These are phyloP conservation scores for Verticillium tricorpus DNA, from an alignment of 2,329 filamentous ascomycete genomes.

Conservation along the genomic window DNA sequence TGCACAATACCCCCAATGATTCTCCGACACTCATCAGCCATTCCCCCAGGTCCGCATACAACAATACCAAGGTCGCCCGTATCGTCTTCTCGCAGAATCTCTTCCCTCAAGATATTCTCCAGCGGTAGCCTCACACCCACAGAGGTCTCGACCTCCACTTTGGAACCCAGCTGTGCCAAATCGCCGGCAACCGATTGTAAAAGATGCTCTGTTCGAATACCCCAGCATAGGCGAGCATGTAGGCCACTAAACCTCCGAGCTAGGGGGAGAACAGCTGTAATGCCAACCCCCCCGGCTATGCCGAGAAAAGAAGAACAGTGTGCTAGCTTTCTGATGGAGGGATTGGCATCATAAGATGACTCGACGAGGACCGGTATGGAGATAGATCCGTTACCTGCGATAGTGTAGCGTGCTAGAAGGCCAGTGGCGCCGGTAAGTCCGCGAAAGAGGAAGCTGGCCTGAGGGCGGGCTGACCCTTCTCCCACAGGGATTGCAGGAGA, in stretches of 20 bases:
- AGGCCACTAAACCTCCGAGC: constrained; percentile 11
- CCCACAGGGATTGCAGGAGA: no score
- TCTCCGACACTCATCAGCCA: constrained; percentile 23
- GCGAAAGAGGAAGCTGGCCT: constrained; percentile 18
- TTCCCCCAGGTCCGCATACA: constrained; percentile 22
- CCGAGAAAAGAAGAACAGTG: constrained; percentile 20
- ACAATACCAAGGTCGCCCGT: constrained; percentile 18
- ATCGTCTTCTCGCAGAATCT: constrained; percentile 11
- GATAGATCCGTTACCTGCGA: constrained; percentile 1
- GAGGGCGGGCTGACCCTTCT: not conserved
- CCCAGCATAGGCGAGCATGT: constrained; percentile 19
- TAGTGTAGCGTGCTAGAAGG: constrained; percentile 8
- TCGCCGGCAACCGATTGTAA: constrained; percentile 11
- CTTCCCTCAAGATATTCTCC: constrained; percentile 14
- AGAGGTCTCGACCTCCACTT: constrained; percentile 15
- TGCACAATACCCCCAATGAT: constrained; percentile 15
- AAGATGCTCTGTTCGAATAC: constrained; percentile 15
- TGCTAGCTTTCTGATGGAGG: constrained; percentile 11
- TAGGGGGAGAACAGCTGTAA: constrained; percentile 24
- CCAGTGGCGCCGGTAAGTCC: constrained; percentile 18
- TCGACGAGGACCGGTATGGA: constrained; percentile 21
- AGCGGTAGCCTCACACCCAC: constrained; percentile 18
- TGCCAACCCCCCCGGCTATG: constrained; percentile 27
- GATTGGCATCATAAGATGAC: constrained; percentile 20
- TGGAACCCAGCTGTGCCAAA: constrained; percentile 10